Conservation (phyloP, 371 early-diverging fungal genomes). For the Funneliformis caledonium region DNA sequence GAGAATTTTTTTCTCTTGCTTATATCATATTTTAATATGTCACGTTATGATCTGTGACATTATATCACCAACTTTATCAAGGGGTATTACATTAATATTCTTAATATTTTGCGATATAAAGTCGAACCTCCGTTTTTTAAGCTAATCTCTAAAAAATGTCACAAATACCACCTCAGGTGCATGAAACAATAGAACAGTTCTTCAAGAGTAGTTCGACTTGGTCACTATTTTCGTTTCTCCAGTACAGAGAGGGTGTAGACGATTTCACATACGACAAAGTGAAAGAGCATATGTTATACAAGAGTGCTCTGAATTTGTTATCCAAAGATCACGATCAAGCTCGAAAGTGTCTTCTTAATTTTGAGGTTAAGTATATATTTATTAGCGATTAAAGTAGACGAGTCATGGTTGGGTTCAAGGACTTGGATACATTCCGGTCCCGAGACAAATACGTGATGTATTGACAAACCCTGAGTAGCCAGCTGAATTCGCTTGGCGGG, state of each 20-base stretch:
- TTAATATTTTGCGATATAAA: too few species aligned
- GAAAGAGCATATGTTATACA: conserved; percentile 34
- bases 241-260: conserved; percentile 33
- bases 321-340: conserved; percentile 23
- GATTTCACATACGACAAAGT: conserved; percentile 33
- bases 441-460: conserved; percentile 28
- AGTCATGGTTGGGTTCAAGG: conserved; percentile 9
- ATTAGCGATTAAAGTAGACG: not conserved
- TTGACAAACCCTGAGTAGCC: conserved; percentile 33
- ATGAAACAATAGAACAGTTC: conserved; percentile 1
- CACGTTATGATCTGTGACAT: too few species aligned
- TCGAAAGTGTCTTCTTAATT: conserved; percentile 23
- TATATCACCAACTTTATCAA: too few species aligned
- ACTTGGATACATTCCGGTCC: conserved; percentile 32
- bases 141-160: conserved; percentile 9
- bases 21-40: too few species aligned
- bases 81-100: too few species aligned
- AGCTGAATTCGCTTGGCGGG: conserved; percentile 6
- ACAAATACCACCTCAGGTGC: conserved; percentile 9
- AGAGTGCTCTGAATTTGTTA: conserved; percentile 17
- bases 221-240: conserved; percentile 36
- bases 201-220: conserved; percentile 22
- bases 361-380: conserved; percentile 22
- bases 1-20: too few species aligned
- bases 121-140: too few species aligned